A percentile compares a stretch with the other conserved stretches of the same genome.
Conservation (phyloP, 2,329 filamentous ascomycete genomes). For the Stenocarpella maydis region DNA sequence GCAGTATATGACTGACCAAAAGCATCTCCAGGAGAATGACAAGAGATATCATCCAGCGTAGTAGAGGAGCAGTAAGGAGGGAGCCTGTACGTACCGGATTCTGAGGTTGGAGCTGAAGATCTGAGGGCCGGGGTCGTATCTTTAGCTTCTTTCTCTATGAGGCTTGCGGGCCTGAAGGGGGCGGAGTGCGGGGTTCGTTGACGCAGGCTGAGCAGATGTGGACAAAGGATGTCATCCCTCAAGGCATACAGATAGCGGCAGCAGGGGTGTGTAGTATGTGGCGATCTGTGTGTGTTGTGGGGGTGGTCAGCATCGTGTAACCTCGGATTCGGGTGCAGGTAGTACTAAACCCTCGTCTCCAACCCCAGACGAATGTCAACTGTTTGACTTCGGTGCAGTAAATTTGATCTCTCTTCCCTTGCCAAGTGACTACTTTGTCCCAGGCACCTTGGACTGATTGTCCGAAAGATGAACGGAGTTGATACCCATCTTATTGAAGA, state of each 20-base stretch:
- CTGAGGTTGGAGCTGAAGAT: not conserved
- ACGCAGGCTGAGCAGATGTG: not conserved
- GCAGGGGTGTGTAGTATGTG: too few relatives aligned
- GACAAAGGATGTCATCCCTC: not conserved
- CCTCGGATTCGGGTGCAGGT: not conserved
- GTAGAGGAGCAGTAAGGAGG: not conserved
- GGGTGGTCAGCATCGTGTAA: conserved; percentile 13
- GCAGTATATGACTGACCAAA: not conserved
- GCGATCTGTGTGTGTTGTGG: too few relatives aligned
- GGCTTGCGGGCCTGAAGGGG: not conserved
- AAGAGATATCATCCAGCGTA: not conserved
- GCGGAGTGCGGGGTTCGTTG: not conserved
- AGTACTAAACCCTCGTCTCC: not conserved
- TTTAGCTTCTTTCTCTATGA: not conserved
- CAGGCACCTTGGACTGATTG: not conserved
- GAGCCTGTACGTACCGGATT: not conserved
- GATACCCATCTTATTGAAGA: not conserved
- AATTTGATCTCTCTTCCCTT: not conserved
- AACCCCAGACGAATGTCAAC: not conserved
- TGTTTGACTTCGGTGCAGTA: not conserved
- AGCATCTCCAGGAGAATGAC: not conserved
- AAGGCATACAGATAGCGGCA: not conserved
- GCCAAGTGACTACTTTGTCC: not conserved
- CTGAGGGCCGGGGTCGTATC: not conserved
- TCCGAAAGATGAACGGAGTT: not conserved